A percentile compares a stretch with the other conserved stretches of the same genome.
These are phyloP conservation scores for Spathaspora passalidarum DNA, from an alignment of 805 yeast species.

Conservation along the genomic window DNA sequence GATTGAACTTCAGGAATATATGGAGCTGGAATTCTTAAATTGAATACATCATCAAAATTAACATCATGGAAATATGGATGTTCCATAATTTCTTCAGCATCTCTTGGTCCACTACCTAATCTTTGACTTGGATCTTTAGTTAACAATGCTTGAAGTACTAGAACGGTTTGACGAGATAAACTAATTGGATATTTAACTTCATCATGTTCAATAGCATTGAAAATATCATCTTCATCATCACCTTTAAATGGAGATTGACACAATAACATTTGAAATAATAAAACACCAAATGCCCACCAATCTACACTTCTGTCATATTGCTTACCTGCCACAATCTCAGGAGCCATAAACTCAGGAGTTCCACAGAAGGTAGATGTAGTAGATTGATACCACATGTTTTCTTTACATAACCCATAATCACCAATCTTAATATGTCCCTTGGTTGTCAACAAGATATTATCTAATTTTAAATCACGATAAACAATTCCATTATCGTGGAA, in stretches of 20 bases:
- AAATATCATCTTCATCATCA: conserved; percentile 94
- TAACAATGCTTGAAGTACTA: conserved; percentile 83
- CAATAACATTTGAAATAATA: conserved; percentile 91
- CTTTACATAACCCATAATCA: conserved; percentile 97
- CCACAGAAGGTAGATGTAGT: conserved; percentile 97
- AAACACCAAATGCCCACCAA: conserved; percentile 99
- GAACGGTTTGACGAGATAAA: conserved; percentile 96
- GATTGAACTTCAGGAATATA: conserved; percentile 82
- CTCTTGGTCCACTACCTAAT: conserved; percentile 82
- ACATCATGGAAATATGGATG: conserved; percentile 92
- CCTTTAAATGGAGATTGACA: conserved; percentile 98
- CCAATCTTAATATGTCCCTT: conserved; percentile 96
- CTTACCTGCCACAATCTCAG: conserved; percentile 92
- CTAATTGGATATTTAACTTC: conserved; percentile 96
- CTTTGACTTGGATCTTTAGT: conserved; percentile 86
- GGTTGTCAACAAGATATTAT: conserved; percentile 83
- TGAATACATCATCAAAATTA: conserved; percentile 80
- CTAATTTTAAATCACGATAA: conserved; percentile 94
- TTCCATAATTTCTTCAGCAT: conserved; percentile 91
- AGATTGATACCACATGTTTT: conserved; percentile 78
- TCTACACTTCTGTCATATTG: conserved; percentile 92
- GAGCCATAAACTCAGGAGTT: conserved; percentile 99
- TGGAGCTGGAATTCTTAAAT: conserved; percentile 77
- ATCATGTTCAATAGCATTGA: conserved; percentile 93
- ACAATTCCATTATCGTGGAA: conserved; percentile 95